Conservation (phyloP, 139 green algal species). For the Trebouxia sp. region DNA sequence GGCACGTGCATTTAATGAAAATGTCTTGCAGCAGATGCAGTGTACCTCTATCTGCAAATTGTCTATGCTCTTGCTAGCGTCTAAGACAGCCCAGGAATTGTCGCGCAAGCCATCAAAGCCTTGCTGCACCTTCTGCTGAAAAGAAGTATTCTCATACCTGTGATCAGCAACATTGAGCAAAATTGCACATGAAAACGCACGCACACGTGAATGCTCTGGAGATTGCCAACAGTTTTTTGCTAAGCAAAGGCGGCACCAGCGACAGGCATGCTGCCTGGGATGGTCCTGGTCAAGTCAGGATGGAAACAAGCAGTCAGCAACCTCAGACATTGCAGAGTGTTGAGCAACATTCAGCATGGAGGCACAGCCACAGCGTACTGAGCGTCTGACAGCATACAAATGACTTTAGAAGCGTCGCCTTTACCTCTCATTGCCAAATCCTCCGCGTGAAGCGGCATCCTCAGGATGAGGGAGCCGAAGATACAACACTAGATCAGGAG, state of each 20-base stretch:
- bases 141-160: conserved; percentile 25
- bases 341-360: too few relatives aligned
- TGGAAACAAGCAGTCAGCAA: neutral
- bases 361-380: too few relatives aligned
- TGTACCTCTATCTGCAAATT: neutral
- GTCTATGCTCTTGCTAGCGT: conserved; percentile 16
- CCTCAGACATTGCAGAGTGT: too few relatives aligned
- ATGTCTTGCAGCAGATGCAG: too few relatives aligned
- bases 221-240: neutral
- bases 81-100: neutral
- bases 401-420: too few relatives aligned
- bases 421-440: conserved; percentile 6
- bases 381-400: too few relatives aligned
- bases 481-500: neutral
- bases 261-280: neutral
- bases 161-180: neutral
- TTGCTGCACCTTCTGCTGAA: conserved; percentile 12
- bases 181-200: neutral
- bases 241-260: neutral
- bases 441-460: neutral
- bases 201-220: neutral
- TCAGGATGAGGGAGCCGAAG: neutral
- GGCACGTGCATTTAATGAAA: too few relatives aligned
- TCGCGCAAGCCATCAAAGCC: conserved; percentile 5
- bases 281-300: neutral